A percentile compares a stretch with the other conserved stretches of the same genome.
phyloP scores from a whole-genome alignment of 345 rosid genomes.

The Anastatica hierochuntica region DNA sequence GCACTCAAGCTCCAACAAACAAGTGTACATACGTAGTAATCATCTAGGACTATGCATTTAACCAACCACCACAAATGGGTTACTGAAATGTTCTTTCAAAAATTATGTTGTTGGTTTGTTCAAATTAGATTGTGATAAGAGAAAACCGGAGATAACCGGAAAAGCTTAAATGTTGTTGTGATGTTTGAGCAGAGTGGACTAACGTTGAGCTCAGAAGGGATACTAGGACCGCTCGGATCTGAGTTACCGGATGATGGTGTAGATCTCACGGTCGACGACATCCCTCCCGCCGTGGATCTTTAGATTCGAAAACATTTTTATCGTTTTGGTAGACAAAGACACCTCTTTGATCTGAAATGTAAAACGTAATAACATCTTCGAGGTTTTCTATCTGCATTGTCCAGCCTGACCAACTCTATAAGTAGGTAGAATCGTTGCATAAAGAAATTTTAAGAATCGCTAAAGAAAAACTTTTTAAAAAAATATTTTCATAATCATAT shows the following conservation, averaged over 20 bases:
- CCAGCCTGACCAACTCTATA: no score
- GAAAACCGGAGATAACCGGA: neutral
- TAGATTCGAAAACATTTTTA: constrained; percentile 6
- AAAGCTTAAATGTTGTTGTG: neutral
- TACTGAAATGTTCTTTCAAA: no score
- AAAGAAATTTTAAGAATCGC: no score
- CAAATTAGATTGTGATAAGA: neutral
- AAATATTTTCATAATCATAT: no score
- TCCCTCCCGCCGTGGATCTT: constrained; percentile 30
- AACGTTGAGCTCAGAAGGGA: constrained; percentile 69
- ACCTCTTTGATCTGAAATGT: constrained; percentile 7
- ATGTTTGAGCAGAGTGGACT: constrained; percentile 60
- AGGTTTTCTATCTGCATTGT: no score
- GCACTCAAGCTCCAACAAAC: neutral
- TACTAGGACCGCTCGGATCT: constrained; percentile 56
- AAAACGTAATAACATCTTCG: neutral
- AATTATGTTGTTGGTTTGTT: neutral
- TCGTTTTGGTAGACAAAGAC: constrained; percentile 4
- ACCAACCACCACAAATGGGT: no score
- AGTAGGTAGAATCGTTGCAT: no score
- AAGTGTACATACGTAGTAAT: no score
- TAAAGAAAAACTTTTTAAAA: no score
- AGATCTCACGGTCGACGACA: constrained; percentile 40
- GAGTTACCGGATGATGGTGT: constrained; percentile 77
- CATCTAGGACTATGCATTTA: no score